Evolutionary conservation across 176 grass and related monocot species (phyloP), one percentile per base, ranked within the genome.

Genomic region (Oryza brachyantha): DNA sequence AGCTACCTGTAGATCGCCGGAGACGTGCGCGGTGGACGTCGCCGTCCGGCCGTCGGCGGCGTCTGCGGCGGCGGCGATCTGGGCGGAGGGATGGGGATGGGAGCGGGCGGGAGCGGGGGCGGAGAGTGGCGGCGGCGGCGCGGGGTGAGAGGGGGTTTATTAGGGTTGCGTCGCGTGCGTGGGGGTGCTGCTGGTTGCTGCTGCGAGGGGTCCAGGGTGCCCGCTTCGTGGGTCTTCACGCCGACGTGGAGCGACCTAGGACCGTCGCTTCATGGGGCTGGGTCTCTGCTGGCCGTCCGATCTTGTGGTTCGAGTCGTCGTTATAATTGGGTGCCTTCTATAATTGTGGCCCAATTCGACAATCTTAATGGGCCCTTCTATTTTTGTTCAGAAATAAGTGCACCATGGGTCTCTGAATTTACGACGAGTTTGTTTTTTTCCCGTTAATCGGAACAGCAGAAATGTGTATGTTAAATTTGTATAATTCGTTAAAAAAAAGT

Each of bases 1-100:
- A 0, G 34, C 6, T 84, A 88, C 86, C 86, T 71, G 81, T 84
- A 88, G 81, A 84, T 84, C 86, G 77, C 86, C 81, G 81, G 64
- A 19, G 42, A 64, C 27, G 75, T 12, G 57, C 42, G 35, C 41
- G 11, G 64, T 32, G 52, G 45, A 17, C 24, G 41, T 57, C 74
- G 40, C n/a, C 39, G 73, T 1, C 29, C 16, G 29, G 66, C 65
- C 80, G 80, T 66, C 86, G 17, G 74, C 0, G n/a, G 55, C 37
- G 50, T 68, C 11, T 2, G 12, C 0, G 66, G 75, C 12, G 3
- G 12, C 0, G 66, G 27, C 62, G 54, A 79, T 67, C 74, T 38
- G 67, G 5, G n/a, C 12, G 36, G 34, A 16, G 66, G 13, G 79
- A 32, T 32, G 31, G 1, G 29, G 48, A 39, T 29, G 45, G 21